Conservation (phyloP, 2,329 filamentous ascomycete genomes). For the Aspergillaceae sp. region DNA sequence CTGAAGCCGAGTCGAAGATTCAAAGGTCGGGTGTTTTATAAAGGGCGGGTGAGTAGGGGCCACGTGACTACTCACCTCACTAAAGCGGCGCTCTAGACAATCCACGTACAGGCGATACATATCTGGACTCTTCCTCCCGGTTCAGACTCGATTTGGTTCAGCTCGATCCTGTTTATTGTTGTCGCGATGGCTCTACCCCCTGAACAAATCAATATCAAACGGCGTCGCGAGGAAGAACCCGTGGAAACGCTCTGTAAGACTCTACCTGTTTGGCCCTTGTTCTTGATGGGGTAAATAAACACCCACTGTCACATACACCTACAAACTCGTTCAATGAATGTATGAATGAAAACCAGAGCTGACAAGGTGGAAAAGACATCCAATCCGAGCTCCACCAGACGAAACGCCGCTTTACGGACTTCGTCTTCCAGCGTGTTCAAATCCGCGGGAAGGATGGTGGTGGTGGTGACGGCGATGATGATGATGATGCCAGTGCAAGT, state of each 20-base stretch:
- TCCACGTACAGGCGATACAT: too few relatives aligned
- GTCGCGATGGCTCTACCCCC: constrained; percentile 38
- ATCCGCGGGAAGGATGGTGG: constrained; percentile 5
- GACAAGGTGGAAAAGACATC: constrained; percentile 27
- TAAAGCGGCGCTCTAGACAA: too few relatives aligned
- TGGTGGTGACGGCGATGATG: constrained; percentile 6
- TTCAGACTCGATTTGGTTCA: not conserved
- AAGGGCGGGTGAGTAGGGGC: too few relatives aligned
- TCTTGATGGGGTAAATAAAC: constrained; percentile 6
- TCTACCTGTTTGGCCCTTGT: constrained; percentile 3
- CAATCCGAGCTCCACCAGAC: constrained; percentile 36
- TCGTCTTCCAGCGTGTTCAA: constrained; percentile 38
- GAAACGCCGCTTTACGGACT: constrained; percentile 43
- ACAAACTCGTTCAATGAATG: constrained; percentile 4
- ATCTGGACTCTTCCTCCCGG: too few relatives aligned
- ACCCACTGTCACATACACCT: not conserved
- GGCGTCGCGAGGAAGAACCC: constrained; percentile 48
- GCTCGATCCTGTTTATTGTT: not conserved
- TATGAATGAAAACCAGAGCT: too few relatives aligned
- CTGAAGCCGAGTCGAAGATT: too few relatives aligned
- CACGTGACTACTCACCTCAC: not conserved
- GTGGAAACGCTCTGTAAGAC: constrained; percentile 46
- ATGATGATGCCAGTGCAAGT: constrained; percentile 8
- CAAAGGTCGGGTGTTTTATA: too few relatives aligned
- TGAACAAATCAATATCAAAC: constrained; percentile 47